phyloP scores from a whole-genome alignment of 768 basidiomycete genomes.

The Porpolomopsis calyptriformis region DNA sequence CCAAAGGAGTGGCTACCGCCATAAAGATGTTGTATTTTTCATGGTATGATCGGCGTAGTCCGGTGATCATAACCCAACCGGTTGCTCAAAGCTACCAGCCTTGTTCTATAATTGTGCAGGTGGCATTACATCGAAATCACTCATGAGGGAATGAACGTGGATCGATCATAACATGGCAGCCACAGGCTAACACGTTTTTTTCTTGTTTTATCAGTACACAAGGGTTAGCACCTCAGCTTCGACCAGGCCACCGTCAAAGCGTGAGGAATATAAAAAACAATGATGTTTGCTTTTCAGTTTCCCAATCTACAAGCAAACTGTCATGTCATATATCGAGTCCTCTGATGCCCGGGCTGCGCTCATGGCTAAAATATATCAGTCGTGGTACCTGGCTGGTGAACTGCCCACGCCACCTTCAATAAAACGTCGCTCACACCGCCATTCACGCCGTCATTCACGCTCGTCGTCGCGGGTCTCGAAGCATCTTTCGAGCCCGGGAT shows the following conservation, averaged over 20 bases:
- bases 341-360: conserved; percentile 8
- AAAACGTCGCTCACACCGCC: neutral
- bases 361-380: neutral
- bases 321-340: conserved; percentile 1
- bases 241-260: neutral
- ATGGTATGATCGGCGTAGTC: neutral
- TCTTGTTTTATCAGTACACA: no score
- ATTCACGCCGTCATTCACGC: neutral
- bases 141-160: neutral
- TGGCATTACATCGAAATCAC: no score
- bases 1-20: conserved; percentile 74
- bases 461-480: no score
- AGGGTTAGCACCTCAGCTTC: neutral
- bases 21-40: neutral
- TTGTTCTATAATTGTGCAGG: no score
- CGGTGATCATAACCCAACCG: neutral
- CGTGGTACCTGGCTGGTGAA: neutral
- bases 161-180: neutral
- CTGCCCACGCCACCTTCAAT: neutral
- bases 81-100: neutral
- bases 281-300: neutral
- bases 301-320: neutral
- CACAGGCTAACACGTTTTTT: neutral
- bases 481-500: no score
- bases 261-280: neutral